Evolutionary conservation across 495 filamentous ascomycete species (phyloP).

Genomic region (Aspergillus sclerotiicarbonarius): DNA sequence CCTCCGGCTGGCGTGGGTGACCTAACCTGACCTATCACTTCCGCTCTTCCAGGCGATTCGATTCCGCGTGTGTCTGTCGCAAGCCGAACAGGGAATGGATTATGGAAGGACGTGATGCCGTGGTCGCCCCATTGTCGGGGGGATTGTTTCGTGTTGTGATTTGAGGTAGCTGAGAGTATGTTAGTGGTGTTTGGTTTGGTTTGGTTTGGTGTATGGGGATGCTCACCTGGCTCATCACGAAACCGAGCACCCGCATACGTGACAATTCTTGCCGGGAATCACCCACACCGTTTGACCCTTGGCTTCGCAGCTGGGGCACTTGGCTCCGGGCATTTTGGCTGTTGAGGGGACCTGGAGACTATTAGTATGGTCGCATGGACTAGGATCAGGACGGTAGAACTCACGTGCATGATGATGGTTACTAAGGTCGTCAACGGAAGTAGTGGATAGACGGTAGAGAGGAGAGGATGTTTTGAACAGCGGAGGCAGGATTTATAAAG

Average conservation of each 20-base stretch:
- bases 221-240: too few species aligned
- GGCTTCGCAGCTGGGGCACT: slow-evolving; percentile 42
- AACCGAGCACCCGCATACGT: slow-evolving; percentile 31
- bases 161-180: too few species aligned
- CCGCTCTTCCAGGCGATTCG: too few species aligned
- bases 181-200: too few species aligned
- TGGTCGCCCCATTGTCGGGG: too few species aligned
- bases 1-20: too few species aligned
- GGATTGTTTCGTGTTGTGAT: too few species aligned
- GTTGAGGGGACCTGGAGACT: not conserved
- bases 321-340: slow-evolving; percentile 48
- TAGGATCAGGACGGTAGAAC: not conserved
- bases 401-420: slow-evolving; percentile 15
- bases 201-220: too few species aligned
- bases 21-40: too few species aligned
- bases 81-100: too few species aligned
- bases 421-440: not conserved
- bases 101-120: too few species aligned
- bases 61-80: too few species aligned
- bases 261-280: slow-evolving; percentile 50
- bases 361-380: not conserved
- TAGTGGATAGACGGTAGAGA: not conserved
- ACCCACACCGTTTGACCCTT: slow-evolving; percentile 48
- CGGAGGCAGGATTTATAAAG: not conserved
- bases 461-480: slow-evolving; percentile 1